Evolutionary conservation across 208 protist genomes (phyloP), one percentile per base, ranked within the genome.

Genomic region (Leishmania arabica): DNA sequence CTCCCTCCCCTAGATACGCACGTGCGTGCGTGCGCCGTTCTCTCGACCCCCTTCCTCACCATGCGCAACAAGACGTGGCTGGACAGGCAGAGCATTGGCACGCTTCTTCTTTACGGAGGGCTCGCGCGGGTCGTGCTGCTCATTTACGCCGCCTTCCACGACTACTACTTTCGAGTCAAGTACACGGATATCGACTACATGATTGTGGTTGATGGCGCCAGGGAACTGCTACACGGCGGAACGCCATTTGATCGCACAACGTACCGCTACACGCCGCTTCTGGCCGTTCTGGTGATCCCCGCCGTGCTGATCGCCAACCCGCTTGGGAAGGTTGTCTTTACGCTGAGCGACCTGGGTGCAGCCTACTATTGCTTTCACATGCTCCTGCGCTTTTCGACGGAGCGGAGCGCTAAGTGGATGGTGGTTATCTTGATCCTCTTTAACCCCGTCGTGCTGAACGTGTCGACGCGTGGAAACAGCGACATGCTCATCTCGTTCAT

Each of bases 151-250:
- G 77, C 84, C 7, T 96, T 92, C 70, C 94, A 98, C 51, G 97
- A 99, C 78, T 58, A 76, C 37, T 83, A 85, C 68, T 95, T 96
- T 54, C 81, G 89, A 17, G 93, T 99, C 31, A 98, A 99, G 89
- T 99, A 99, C 82, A 99, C 98, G 11, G 98, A 99, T 84, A 98
- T 99, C 40, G 98, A 99, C 88, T 99, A 99, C 84, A 90, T 91
- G 86, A 98, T 99, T 66, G 96, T 99, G 78, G 95, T 98, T 7
- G 98, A 99, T 79, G 98, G 96, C 9, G 96, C 98, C 13, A n/a
- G 69, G 65, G 87, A 92, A 40, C 92, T 98, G 81, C 81, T 91
- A n/a, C 31, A 84, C 27, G 98, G 98, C 24, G 81, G 86, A 45
- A 92, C 87, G 0, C 98, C 98, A 1, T 99, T 97, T 83, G 90